Evolutionary conservation across 2,329 filamentous ascomycete genomes (phyloP).

Genomic region (Beauveria sp.): DNA sequence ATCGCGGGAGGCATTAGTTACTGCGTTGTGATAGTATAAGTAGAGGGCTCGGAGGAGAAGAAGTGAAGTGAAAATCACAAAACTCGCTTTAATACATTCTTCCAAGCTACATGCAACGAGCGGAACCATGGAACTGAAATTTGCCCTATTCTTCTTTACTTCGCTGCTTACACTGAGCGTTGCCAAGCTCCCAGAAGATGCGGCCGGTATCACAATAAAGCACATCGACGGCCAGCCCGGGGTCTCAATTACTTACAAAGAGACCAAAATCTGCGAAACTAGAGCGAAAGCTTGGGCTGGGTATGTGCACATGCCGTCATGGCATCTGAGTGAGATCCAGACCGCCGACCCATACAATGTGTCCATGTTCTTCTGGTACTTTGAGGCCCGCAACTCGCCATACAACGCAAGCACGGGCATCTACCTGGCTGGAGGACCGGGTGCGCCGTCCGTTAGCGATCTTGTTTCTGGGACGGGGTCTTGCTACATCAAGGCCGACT

Average conservation of each 20-base stretch:
- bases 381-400: conserved; percentile 27
- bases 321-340: conserved; percentile 4
- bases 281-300: conserved; percentile 5
- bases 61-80: not conserved
- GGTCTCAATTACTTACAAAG: conserved; percentile 6
- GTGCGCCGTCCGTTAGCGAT: conserved; percentile 37
- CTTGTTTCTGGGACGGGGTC: conserved; percentile 13
- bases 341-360: conserved; percentile 6
- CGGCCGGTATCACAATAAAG: not conserved
- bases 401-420: conserved; percentile 30
- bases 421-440: conserved; percentile 58
- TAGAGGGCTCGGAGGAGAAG: not conserved
- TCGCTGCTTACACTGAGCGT: not conserved
- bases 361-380: conserved; percentile 36
- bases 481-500: conserved; percentile 37
- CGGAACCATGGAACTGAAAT: not conserved
- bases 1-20: not conserved
- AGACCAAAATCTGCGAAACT: conserved; percentile 5
- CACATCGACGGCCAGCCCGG: not conserved
- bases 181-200: not conserved
- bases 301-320: conserved; percentile 8
- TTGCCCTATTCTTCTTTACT: not conserved
- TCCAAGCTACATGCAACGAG: not conserved
- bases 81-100: not conserved
- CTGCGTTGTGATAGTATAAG: not conserved